Percentiles rank a stretch among this genome's conserved stretches.
phyloP scores from a whole-genome alignment of 495 filamentous ascomycete species.

The Gamarada debralockiae region DNA sequence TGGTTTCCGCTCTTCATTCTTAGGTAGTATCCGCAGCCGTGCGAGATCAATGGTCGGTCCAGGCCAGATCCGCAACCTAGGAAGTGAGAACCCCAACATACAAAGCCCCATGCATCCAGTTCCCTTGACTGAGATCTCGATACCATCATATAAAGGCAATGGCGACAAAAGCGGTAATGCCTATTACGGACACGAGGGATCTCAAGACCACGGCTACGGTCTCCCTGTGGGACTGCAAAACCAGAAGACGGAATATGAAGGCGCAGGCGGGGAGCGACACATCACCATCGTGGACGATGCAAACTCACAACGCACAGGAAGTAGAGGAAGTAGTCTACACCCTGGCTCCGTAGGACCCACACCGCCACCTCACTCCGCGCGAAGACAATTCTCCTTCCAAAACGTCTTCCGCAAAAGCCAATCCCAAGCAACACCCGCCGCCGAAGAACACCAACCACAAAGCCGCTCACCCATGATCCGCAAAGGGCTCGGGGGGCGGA shows the following conservation, averaged over 20 bases:
- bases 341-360: constrained; percentile 31
- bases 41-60: constrained; percentile 47
- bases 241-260: constrained; percentile 35
- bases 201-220: constrained; percentile 17
- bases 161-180: constrained; percentile 34
- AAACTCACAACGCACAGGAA: constrained; percentile 27
- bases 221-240: constrained; percentile 17
- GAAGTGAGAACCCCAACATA: constrained; percentile 14
- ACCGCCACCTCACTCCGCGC: constrained; percentile 51
- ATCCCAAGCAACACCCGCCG: constrained; percentile 20
- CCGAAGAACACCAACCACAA: constrained; percentile 36
- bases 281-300: constrained; percentile 32
- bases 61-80: constrained; percentile 32
- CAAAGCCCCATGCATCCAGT: constrained; percentile 54
- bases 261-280: constrained; percentile 32
- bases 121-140: constrained; percentile 54
- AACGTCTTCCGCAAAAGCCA: constrained; percentile 57
- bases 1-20: constrained; percentile 48
- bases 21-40: constrained; percentile 56
- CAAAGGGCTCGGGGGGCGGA: constrained; percentile 38
- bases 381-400: constrained; percentile 89
- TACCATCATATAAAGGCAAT: constrained; percentile 49
- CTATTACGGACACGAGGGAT: constrained; percentile 17
- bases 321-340: constrained; percentile 23
- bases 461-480: constrained; percentile 27